Conservation (phyloP, 441 rosid genomes). For the Mallotus japonicus region DNA sequence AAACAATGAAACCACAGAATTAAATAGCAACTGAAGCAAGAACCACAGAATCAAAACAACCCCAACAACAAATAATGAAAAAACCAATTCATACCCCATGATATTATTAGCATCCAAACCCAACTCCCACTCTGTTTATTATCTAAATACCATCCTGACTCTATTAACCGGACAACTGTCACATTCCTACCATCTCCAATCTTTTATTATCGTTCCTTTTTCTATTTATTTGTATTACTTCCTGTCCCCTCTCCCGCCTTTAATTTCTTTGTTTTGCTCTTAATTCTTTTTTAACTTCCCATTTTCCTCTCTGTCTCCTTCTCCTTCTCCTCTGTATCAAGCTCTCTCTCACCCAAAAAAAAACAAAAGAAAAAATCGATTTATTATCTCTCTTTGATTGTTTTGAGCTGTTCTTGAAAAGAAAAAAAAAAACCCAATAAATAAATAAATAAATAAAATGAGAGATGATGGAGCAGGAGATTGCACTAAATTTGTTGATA, state of each 20-base stretch:
- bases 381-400: background rate
- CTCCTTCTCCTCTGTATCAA: background rate
- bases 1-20: conserved; percentile 15
- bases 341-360: background rate
- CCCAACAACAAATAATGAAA: conserved; percentile 1
- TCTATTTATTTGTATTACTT: conserved; percentile 27
- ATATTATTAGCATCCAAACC: conserved; percentile 4
- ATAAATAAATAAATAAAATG: conserved; percentile 3
- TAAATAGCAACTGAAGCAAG: conserved; percentile 11
- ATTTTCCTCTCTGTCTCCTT: background rate
- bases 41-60: conserved; percentile 20
- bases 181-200: conserved; percentile 1
- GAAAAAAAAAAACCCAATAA: too few relatives aligned
- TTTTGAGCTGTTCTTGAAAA: too few relatives aligned
- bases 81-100: background rate
- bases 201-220: conserved; percentile 20
- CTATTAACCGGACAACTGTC: conserved; percentile 31
- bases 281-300: background rate
- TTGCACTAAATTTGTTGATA: conserved; percentile 36
- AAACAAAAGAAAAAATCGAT: background rate
- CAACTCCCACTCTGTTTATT: background rate
- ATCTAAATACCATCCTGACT: background rate
- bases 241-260: conserved; percentile 34
- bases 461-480: conserved; percentile 32
- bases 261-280: conserved; percentile 14